Evolutionary conservation across 2,329 filamentous ascomycete genomes (phyloP).

Genomic region (Septoria petroselini): DNA sequence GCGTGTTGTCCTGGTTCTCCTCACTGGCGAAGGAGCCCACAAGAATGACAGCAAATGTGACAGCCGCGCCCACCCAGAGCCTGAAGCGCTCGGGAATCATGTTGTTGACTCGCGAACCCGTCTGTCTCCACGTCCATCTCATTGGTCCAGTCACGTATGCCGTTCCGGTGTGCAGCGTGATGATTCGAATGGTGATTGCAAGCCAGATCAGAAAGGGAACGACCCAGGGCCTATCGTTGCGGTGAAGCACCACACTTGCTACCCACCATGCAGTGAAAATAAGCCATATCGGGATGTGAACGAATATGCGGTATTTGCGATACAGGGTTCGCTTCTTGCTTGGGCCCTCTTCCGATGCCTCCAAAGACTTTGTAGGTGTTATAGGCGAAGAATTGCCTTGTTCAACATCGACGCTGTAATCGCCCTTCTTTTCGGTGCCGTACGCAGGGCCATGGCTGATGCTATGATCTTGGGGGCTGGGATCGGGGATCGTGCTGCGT

Average conservation of each 20-base stretch:
- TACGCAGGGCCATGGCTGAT: conserved; percentile 20
- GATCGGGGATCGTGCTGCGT: conserved; percentile 22
- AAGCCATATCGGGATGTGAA: conserved; percentile 36
- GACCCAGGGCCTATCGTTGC: conserved; percentile 72
- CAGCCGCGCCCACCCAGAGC: conserved; percentile 58
- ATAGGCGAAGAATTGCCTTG: conserved; percentile 23
- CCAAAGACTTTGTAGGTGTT: conserved; percentile 19
- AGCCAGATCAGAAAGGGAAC: conserved; percentile 82
- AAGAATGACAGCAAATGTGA: conserved; percentile 70
- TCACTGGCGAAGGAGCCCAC: conserved; percentile 71
- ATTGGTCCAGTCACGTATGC: conserved; percentile 64
- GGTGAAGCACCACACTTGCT: conserved; percentile 68
- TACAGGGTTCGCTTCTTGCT: conserved; percentile 42
- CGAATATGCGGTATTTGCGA: conserved; percentile 46
- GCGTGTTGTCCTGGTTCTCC: conserved; percentile 71
- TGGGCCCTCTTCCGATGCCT: conserved; percentile 13
- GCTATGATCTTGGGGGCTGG: conserved; percentile 22
- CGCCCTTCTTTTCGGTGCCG: conserved; percentile 22
- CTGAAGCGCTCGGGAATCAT: conserved; percentile 66
- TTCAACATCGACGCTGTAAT: conserved; percentile 26
- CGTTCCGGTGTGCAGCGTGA: conserved; percentile 71
- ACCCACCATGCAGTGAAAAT: conserved; percentile 65
- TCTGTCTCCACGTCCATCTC: conserved; percentile 64
- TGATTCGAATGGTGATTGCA: conserved; percentile 66
- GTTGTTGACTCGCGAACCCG: conserved; percentile 57